phyloP scores from a whole-genome alignment of 2,329 filamentous ascomycete genomes.

The Talaromyces islandicus region DNA sequence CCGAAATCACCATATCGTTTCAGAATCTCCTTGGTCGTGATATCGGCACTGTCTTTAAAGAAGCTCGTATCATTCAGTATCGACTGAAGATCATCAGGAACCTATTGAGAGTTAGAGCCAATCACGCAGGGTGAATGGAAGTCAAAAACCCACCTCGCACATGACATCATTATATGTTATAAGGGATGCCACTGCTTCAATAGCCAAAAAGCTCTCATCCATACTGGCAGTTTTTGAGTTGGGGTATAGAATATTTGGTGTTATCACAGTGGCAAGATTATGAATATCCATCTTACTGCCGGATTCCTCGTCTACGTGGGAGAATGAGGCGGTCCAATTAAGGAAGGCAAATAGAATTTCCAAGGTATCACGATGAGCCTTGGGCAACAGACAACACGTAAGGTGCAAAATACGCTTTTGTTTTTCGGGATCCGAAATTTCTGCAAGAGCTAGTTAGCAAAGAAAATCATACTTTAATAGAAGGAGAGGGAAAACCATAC shows the following conservation, averaged over 20 bases:
- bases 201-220: slow-evolving; percentile 84
- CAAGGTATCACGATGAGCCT: slow-evolving; percentile 85
- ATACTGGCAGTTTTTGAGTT: slow-evolving; percentile 64
- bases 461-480: slow-evolving; percentile 9
- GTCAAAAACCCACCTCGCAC: slow-evolving; percentile 71
- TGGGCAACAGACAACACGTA: slow-evolving; percentile 86
- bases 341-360: slow-evolving; percentile 95
- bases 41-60: slow-evolving; percentile 74
- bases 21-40: slow-evolving; percentile 95
- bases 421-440: slow-evolving; percentile 74
- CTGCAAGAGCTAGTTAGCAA: slow-evolving; percentile 25
- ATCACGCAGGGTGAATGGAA: slow-evolving; percentile 66
- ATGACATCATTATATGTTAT: slow-evolving; percentile 94
- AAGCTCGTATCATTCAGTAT: slow-evolving; percentile 77
- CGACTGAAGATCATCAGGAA: slow-evolving; percentile 84
- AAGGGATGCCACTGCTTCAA: slow-evolving; percentile 84
- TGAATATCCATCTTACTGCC: slow-evolving; percentile 99
- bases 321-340: slow-evolving; percentile 96
- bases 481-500: slow-evolving; percentile 36
- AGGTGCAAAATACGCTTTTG: slow-evolving; percentile 82
- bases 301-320: slow-evolving; percentile 91
- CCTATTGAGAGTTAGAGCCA: slow-evolving; percentile 52
- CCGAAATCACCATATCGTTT: slow-evolving; percentile 84
- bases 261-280: slow-evolving; percentile 95
- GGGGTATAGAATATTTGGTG: slow-evolving; percentile 85